Conservation (phyloP, 352 stramenopile species). For the Globisporangium spiculum region DNA sequence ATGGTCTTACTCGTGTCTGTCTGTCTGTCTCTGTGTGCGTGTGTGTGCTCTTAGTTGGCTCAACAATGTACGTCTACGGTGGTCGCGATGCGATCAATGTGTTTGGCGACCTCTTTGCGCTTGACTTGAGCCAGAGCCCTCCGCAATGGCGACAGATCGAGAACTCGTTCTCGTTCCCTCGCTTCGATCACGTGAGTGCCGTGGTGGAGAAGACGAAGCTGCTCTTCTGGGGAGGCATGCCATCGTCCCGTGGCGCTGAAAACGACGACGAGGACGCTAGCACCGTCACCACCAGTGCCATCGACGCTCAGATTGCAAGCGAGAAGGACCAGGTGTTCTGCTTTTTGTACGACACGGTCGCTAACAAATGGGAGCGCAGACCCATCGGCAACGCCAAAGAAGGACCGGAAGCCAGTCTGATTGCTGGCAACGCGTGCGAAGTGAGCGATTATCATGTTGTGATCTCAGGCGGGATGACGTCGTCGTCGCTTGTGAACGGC, state of each 20-base stretch:
- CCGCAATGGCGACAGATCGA: conserved; percentile 51
- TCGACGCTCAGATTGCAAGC: conserved; percentile 8
- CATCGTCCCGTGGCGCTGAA: conserved; percentile 33
- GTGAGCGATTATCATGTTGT: conserved; percentile 59
- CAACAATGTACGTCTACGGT: conserved; percentile 67
- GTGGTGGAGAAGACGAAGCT: conserved; percentile 50
- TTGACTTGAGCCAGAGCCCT: conserved; percentile 43
- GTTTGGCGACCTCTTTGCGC: conserved; percentile 64
- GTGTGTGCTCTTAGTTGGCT: conserved; percentile 37
- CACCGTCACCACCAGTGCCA: background rate
- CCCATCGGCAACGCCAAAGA: conserved; percentile 32
- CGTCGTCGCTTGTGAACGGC: conserved; percentile 32
- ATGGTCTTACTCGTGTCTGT: background rate
- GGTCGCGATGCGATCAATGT: conserved; percentile 66
- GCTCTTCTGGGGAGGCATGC: conserved; percentile 59
- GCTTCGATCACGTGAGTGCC: conserved; percentile 64
- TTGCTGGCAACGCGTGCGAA: conserved; percentile 40
- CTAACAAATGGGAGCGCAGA: conserved; percentile 34
- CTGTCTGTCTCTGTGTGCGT: conserved; percentile 1
- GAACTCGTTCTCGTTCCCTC: conserved; percentile 16
- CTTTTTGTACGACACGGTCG: conserved; percentile 56
- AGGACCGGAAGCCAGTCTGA: conserved; percentile 36
- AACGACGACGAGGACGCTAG: conserved; percentile 13
- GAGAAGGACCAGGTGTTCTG: conserved; percentile 15
- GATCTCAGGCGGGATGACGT: conserved; percentile 56